A percentile compares a stretch with the other conserved stretches of the same genome.
Evolutionary conservation across 163 green algal species (phyloP).

Genomic region (Chlamydomonas reinhardtii): DNA sequence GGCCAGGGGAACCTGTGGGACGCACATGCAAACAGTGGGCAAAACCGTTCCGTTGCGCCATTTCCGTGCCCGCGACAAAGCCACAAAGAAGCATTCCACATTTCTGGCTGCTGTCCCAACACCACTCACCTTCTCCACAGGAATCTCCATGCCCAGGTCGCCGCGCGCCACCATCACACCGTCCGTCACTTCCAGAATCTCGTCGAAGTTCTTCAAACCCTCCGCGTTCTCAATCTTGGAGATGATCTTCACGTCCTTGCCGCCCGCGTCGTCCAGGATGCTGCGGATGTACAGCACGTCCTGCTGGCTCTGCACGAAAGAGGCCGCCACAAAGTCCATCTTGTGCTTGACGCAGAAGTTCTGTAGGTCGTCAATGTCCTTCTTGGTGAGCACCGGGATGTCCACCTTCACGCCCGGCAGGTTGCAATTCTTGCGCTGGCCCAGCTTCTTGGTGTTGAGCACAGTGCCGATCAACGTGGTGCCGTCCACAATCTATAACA

Average conservation of each 20-base stretch:
- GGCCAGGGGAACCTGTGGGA: slow-evolving; percentile 72
- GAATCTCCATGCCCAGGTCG: slow-evolving; percentile 83
- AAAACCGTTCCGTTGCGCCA: too few species aligned
- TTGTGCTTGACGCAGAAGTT: slow-evolving; percentile 83
- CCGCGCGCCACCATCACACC: slow-evolving; percentile 85
- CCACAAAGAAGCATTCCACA: too few species aligned
- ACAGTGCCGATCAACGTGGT: slow-evolving; percentile 63
- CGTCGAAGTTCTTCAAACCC: slow-evolving; percentile 82
- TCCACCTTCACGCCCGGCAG: slow-evolving; percentile 82
- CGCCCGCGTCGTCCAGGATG: slow-evolving; percentile 74
- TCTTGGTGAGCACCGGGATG: slow-evolving; percentile 75
- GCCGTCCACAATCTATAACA: slow-evolving; percentile 43
- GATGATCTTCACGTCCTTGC: slow-evolving; percentile 77
- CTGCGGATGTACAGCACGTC: slow-evolving; percentile 80
- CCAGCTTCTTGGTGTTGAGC: slow-evolving; percentile 75
- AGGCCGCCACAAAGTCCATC: slow-evolving; percentile 86
- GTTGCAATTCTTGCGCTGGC: slow-evolving; percentile 89
- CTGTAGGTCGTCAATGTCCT: slow-evolving; percentile 83
- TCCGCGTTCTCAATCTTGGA: slow-evolving; percentile 89
- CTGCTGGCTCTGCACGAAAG: slow-evolving; percentile 84
- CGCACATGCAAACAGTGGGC: too few species aligned
- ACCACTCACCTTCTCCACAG: slow-evolving; percentile 70
- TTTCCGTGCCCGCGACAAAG: too few species aligned
- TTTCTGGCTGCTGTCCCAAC: too few species aligned
- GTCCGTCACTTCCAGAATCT: slow-evolving; percentile 86